phyloP scores from a whole-genome alignment of 169 alveolate genomes.

The Plasmodium reichenowi region DNA sequence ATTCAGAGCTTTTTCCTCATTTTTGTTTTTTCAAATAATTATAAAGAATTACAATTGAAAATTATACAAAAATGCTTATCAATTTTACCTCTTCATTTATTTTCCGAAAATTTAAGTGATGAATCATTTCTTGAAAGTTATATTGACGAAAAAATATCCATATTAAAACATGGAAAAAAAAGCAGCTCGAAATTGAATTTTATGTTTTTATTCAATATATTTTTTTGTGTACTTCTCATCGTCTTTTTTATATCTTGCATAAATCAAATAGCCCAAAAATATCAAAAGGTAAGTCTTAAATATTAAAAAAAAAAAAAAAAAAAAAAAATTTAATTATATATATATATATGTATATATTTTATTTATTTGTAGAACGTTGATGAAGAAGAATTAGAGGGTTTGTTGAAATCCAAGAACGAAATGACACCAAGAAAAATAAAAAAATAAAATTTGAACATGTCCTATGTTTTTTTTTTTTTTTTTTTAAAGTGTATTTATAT shows the following conservation, averaged over 20 bases:
- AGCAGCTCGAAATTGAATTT: constrained; percentile 39
- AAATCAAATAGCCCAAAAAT: constrained; percentile 74
- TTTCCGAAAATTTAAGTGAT: constrained; percentile 34
- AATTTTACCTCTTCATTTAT: constrained; percentile 32
- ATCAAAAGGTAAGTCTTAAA: constrained; percentile 44
- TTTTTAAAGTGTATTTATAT: background rate
- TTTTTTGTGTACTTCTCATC: constrained; percentile 66
- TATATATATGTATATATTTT: background rate
- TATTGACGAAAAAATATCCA: constrained; percentile 52
- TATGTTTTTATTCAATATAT: constrained; percentile 76
- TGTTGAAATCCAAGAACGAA: constrained; percentile 6
- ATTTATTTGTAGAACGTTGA: constrained; percentile 56
- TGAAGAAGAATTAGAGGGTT: constrained; percentile 60
- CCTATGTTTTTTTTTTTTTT: background rate
- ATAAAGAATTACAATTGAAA: constrained; percentile 46
- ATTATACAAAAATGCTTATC: constrained; percentile 29
- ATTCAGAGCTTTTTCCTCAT: constrained; percentile 87
- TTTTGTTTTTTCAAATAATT: constrained; percentile 84
- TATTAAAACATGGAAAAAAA: constrained; percentile 62
- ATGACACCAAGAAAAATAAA: constrained; percentile 18
- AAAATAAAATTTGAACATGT: background rate
- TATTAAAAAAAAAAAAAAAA: background rate
- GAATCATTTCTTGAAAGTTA: constrained; percentile 34
- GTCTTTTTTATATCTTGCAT: constrained; percentile 72
- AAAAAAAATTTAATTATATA: background rate